These are phyloP conservation scores for Exutisphaerella laricina DNA, from an alignment of 2,329 filamentous ascomycete species.

Conservation along the genomic window DNA sequence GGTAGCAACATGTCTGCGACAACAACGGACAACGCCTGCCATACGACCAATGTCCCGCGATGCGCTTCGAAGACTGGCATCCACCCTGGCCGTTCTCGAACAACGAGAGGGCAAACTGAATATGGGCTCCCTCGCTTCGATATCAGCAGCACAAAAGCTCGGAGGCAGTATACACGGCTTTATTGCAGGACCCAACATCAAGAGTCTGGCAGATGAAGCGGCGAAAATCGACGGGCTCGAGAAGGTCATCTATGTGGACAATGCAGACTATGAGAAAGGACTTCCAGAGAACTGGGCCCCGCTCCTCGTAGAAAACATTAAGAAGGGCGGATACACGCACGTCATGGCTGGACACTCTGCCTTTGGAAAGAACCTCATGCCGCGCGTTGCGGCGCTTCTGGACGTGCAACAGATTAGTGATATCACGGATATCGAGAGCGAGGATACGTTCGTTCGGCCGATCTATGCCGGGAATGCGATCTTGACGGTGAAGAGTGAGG, in stretches of 20 bases:
- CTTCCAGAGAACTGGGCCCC: conserved; percentile 93
- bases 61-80: conserved; percentile 65
- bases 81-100: conserved; percentile 85
- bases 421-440: conserved; percentile 76
- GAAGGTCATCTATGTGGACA: conserved; percentile 86
- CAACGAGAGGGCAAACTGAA: conserved; percentile 87
- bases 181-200: conserved; percentile 73
- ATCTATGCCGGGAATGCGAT: conserved; percentile 99
- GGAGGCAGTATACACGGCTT: conserved; percentile 83
- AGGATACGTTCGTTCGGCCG: conserved; percentile 91
- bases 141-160: conserved; percentile 22
- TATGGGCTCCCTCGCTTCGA: conserved; percentile 42
- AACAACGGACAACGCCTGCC: conserved; percentile 25
- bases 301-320: conserved; percentile 90
- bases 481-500: conserved; percentile 85
- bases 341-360: conserved; percentile 86
- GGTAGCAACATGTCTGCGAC: conserved; percentile 30
- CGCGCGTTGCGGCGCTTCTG: conserved; percentile 82
- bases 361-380: conserved; percentile 93
- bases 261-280: conserved; percentile 86
- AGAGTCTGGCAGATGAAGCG: conserved; percentile 71
- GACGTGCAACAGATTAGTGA: conserved; percentile 94
- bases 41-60: conserved; percentile 41
- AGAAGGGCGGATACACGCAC: conserved; percentile 90
- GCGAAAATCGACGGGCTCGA: conserved; percentile 86